These are phyloP conservation scores for Trichocladium uniseriatum DNA, from an alignment of 495 filamentous ascomycete species.

Conservation along the genomic window DNA sequence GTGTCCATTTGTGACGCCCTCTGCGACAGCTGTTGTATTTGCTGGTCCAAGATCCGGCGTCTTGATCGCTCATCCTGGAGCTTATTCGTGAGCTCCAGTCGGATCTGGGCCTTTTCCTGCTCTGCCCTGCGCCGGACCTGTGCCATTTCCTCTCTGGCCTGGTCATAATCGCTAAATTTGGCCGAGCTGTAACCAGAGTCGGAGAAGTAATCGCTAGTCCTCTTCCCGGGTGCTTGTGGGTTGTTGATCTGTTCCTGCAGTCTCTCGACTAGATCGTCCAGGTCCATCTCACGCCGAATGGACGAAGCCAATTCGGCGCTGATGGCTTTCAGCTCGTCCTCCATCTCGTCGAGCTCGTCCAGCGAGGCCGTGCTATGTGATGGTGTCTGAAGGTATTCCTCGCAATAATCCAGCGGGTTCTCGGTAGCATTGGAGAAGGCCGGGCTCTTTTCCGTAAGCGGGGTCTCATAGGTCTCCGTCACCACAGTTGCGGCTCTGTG, in stretches of 20 bases:
- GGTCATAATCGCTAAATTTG: constrained; percentile 56
- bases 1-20: constrained; percentile 53
- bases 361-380: constrained; percentile 30
- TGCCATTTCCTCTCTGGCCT: constrained; percentile 73
- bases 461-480: constrained; percentile 31
- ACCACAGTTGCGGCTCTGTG: constrained; percentile 26
- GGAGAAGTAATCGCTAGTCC: constrained; percentile 96
- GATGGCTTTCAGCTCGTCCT: constrained; percentile 87
- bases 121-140: constrained; percentile 73
- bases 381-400: constrained; percentile 40
- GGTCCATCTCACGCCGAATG: constrained; percentile 89
- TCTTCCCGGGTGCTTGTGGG: constrained; percentile 52
- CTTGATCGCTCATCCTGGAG: constrained; percentile 73
- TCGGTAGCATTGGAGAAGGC: constrained; percentile 25
- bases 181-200: constrained; percentile 86
- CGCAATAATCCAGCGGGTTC: constrained; percentile 33
- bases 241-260: constrained; percentile 65
- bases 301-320: constrained; percentile 85
- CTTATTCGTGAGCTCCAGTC: constrained; percentile 71
- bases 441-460: constrained; percentile 26
- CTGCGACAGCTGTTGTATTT: constrained; percentile 71
- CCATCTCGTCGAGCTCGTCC: constrained; percentile 61
- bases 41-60: constrained; percentile 65
- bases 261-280: constrained; percentile 87
- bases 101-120: constrained; percentile 83